Base-by-base conservation (phyloP, 305 asterid genomes). In the Petunia hybrid region DNA sequence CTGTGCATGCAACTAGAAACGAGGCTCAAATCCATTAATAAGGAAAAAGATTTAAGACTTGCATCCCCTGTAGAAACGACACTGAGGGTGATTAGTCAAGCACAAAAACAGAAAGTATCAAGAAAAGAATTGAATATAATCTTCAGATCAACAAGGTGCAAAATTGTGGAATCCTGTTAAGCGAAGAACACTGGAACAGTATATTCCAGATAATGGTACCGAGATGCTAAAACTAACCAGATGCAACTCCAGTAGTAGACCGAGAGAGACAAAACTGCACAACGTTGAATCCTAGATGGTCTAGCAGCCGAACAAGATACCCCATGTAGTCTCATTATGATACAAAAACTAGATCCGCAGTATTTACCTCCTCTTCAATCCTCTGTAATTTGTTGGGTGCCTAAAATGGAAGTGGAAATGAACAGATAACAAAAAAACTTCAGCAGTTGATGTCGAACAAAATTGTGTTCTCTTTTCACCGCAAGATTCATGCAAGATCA, bases 371-470 rank as follows among this genome's bases (percentile, higher is more conserved):
- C 13, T 51, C 14, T 35, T 73, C 36, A 73, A 73, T 42, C 63
- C 3, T 73, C 12, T 10, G 22, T 70, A 71, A 48, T 48, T 31
- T 51, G 78, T 51, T 51, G 78, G 6, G 48, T 36, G 77, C n/a
- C 4, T 6, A 16, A 67, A 70, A 71, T 48, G 62, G 35, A 73
- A 73, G 62, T 31, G 43, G 45, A 73, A 73, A 73, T 73, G 62
- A 48, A 35, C 8, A 51, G 35, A 73, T 7, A 5, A 66, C 48
- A 62, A 48, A 51, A 31, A 51, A 73, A 43, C 45, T 13, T 35
- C 36, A 73, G 16, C 35, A 48, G 45, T 48, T 71, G 35, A 51
- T 51, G 78, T 48, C 31, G 45, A 7, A 73, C 78, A 73, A 73
- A 73, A 73, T 73, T 73, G 63, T 73, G 63, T 35, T 51, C 53